phyloP scores from a whole-genome alignment of 2,329 filamentous ascomycete species.

The Ilyonectria robusta region DNA sequence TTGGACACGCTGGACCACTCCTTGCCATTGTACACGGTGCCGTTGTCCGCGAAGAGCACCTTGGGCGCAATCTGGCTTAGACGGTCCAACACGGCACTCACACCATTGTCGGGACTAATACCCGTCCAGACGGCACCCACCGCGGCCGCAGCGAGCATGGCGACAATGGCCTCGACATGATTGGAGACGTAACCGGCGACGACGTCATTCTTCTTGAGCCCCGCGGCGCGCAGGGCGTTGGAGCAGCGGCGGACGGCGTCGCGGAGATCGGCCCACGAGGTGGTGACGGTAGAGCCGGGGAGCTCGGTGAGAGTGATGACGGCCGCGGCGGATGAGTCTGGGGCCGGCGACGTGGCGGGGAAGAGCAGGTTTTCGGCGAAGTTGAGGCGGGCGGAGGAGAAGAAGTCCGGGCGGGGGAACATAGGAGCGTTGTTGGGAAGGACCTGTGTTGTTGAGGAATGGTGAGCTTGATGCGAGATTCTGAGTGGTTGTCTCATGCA shows the following conservation, averaged over 20 bases:
- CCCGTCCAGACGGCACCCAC: slow-evolving; percentile 94
- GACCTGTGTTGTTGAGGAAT: slow-evolving; percentile 64
- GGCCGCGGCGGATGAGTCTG: slow-evolving; percentile 73
- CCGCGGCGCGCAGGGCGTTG: slow-evolving; percentile 76
- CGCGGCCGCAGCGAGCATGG: slow-evolving; percentile 86
- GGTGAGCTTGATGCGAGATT: slow-evolving; percentile 5
- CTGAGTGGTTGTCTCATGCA: not conserved
- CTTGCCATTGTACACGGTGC: slow-evolving; percentile 91
- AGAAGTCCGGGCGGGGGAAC: slow-evolving; percentile 92
- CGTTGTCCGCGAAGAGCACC: slow-evolving; percentile 89
- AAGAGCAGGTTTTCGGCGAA: slow-evolving; percentile 96
- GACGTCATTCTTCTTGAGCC: slow-evolving; percentile 70
- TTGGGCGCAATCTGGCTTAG: slow-evolving; percentile 87
- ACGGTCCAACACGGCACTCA: slow-evolving; percentile 90
- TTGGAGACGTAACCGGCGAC: slow-evolving; percentile 89
- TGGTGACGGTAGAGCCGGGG: slow-evolving; percentile 68
- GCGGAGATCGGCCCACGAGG: slow-evolving; percentile 84
- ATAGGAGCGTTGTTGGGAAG: slow-evolving; percentile 77
- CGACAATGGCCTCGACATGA: slow-evolving; percentile 87
- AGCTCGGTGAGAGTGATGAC: slow-evolving; percentile 86
- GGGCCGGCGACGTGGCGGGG: slow-evolving; percentile 63
- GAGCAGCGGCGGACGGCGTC: slow-evolving; percentile 83
- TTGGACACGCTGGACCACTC: slow-evolving; percentile 86
- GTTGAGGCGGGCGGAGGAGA: slow-evolving; percentile 83
- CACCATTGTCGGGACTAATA: slow-evolving; percentile 92